phyloP scores from a whole-genome alignment of 495 filamentous ascomycete genomes.

The Xylaria grammica region DNA sequence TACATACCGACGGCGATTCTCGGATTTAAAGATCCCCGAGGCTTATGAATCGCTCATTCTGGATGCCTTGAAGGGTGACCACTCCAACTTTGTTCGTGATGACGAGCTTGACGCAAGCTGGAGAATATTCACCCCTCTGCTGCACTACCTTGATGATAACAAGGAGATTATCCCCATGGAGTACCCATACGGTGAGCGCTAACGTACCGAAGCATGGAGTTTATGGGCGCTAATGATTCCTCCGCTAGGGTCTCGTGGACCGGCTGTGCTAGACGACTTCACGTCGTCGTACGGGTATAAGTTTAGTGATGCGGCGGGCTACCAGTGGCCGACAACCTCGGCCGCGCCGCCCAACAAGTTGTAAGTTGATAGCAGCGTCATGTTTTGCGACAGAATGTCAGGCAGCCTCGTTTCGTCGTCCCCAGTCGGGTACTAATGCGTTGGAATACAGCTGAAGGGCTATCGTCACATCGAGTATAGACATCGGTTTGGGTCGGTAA shows the following conservation, averaged over 20 bases:
- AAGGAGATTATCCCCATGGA: slow-evolving; percentile 99
- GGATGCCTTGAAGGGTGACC: slow-evolving; percentile 97
- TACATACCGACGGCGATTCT: slow-evolving; percentile 97
- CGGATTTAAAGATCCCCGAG: slow-evolving; percentile 98
- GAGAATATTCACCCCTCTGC: slow-evolving; percentile 96
- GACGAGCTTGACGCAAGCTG: slow-evolving; percentile 98
- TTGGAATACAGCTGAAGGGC: slow-evolving; percentile 28
- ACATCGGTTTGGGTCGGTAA: slow-evolving; percentile 16
- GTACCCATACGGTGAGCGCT: slow-evolving; percentile 93
- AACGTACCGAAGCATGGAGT: background rate
- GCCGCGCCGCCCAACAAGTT: slow-evolving; percentile 69
- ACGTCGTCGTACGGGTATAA: slow-evolving; percentile 98
- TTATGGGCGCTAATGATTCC: slow-evolving; percentile 16
- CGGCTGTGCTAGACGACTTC: slow-evolving; percentile 96
- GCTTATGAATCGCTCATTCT: slow-evolving; percentile 98
- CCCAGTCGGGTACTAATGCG: slow-evolving; percentile 27
- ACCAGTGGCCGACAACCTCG: slow-evolving; percentile 85
- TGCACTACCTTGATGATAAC: slow-evolving; percentile 98
- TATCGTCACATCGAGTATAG: slow-evolving; percentile 27
- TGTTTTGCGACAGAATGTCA: slow-evolving; percentile 33
- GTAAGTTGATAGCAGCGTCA: slow-evolving; percentile 51
- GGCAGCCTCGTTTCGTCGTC: slow-evolving; percentile 29
- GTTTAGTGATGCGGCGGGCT: slow-evolving; percentile 95
- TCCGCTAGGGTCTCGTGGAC: slow-evolving; percentile 84
- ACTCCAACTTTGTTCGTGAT: slow-evolving; percentile 99